phyloP scores from a whole-genome alignment of 305 asterid genomes.

The Fraxinus albicans region DNA sequence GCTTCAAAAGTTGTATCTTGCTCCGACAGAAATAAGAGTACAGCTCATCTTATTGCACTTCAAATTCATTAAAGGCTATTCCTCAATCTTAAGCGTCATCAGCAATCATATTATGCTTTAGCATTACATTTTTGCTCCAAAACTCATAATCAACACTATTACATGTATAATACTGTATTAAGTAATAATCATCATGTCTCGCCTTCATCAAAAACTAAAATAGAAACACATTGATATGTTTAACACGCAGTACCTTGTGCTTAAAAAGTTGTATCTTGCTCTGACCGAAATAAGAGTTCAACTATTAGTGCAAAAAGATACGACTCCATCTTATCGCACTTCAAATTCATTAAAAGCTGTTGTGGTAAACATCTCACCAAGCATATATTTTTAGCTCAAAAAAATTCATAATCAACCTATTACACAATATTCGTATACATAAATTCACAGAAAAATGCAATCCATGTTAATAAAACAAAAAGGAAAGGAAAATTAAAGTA shows the following conservation, averaged over 20 bases:
- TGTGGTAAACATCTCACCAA: background rate
- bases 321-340: background rate
- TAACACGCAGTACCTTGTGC: background rate
- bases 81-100: background rate
- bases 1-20: background rate
- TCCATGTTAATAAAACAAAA: background rate
- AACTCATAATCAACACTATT: background rate
- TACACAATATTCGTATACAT: background rate
- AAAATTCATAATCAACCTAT: background rate
- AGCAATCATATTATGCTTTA: background rate
- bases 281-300: background rate
- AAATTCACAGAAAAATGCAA: background rate
- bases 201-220: background rate
- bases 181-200: background rate
- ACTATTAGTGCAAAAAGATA: background rate
- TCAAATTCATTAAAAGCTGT: background rate
- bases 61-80: background rate
- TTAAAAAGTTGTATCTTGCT: background rate
- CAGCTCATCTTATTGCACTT: background rate
- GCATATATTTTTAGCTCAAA: background rate
- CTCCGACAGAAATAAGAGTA: background rate
- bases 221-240: too few species aligned
- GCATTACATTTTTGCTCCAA: background rate
- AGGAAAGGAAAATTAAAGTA: background rate
- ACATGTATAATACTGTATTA: background rate